phyloP scores from a whole-genome alignment of 2,329 filamentous ascomycete species.

The Talaromyces sp. region DNA sequence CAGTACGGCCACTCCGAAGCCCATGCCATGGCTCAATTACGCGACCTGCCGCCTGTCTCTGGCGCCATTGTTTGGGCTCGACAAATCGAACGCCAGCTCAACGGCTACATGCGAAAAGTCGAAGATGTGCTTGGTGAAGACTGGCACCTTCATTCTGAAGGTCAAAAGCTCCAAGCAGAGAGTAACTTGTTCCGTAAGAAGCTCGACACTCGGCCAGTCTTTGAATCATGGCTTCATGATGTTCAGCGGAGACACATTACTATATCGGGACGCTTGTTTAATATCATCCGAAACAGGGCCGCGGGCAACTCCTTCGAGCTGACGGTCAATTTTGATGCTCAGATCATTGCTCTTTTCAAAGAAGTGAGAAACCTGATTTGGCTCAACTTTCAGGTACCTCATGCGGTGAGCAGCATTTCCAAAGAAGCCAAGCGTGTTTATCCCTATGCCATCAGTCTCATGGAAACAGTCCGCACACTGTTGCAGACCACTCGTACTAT shows the following conservation, averaged over 20 bases:
- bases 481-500: conserved; percentile 85
- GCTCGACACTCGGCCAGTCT: conserved; percentile 88
- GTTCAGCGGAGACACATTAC: conserved; percentile 84
- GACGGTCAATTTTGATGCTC: conserved; percentile 91
- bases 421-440: conserved; percentile 99
- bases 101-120: conserved; percentile 98
- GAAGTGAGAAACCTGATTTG: conserved; percentile 94
- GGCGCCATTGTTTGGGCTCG: conserved; percentile 97
- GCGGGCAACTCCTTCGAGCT: conserved; percentile 86
- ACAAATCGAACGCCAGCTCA: conserved; percentile 92
- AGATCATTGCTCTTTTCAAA: conserved; percentile 97
- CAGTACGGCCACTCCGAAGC: conserved; percentile 98
- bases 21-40: conserved; percentile 95
- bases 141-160: conserved; percentile 91
- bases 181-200: conserved; percentile 94
- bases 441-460: conserved; percentile 93
- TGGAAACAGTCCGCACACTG: conserved; percentile 96
- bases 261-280: conserved; percentile 88
- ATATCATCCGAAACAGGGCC: conserved; percentile 82
- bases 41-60: conserved; percentile 90
- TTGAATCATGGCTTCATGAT: conserved; percentile 91
- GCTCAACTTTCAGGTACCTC: conserved; percentile 91
- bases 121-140: conserved; percentile 93
- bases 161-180: conserved; percentile 87
- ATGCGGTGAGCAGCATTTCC: conserved; percentile 89